These are phyloP conservation scores for Persicaria tinctoria DNA, from an alignment of 148 eudicot genomes.

Conservation along the genomic window DNA sequence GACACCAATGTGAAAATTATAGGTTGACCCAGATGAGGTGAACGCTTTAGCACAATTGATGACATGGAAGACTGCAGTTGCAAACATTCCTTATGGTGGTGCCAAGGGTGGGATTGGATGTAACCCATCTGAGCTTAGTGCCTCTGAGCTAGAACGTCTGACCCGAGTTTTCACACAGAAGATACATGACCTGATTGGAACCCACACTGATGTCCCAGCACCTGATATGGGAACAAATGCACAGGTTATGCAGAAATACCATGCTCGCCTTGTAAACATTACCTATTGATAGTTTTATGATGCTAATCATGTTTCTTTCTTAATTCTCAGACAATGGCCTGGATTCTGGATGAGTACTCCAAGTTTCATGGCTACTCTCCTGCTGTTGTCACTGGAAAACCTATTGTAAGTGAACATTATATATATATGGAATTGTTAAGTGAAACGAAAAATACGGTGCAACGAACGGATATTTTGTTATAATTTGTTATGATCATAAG, in stretches of 20 bases:
- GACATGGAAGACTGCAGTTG: slow-evolving; percentile 99
- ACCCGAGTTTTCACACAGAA: slow-evolving; percentile 96
- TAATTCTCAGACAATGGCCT: slow-evolving; percentile 88
- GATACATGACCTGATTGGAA: slow-evolving; percentile 90
- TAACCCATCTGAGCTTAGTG: slow-evolving; percentile 65
- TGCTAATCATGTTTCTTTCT: neutral
- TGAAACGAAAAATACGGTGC: too few species aligned
- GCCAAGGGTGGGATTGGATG: slow-evolving; percentile 99
- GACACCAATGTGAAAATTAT: slow-evolving; percentile 1
- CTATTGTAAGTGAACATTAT: slow-evolving; percentile 51
- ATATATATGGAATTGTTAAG: too few species aligned
- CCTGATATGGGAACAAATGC: slow-evolving; percentile 99
- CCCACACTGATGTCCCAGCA: slow-evolving; percentile 97
- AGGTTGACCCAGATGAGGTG: slow-evolving; percentile 99
- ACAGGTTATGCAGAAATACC: slow-evolving; percentile 37
- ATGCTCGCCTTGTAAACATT: neutral
- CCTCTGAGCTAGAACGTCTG: slow-evolving; percentile 82
- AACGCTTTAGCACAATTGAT: slow-evolving; percentile 94
- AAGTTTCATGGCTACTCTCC: slow-evolving; percentile 98
- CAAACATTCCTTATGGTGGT: slow-evolving; percentile 96
- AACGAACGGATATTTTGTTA: too few species aligned
- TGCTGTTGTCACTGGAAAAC: slow-evolving; percentile 98
- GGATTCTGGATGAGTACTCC: slow-evolving; percentile 98
- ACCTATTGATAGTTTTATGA: neutral
- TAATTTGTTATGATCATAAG: too few species aligned